Conservation (phyloP, 2,329 filamentous ascomycete genomes). For the Parastagonospora nodorum region DNA sequence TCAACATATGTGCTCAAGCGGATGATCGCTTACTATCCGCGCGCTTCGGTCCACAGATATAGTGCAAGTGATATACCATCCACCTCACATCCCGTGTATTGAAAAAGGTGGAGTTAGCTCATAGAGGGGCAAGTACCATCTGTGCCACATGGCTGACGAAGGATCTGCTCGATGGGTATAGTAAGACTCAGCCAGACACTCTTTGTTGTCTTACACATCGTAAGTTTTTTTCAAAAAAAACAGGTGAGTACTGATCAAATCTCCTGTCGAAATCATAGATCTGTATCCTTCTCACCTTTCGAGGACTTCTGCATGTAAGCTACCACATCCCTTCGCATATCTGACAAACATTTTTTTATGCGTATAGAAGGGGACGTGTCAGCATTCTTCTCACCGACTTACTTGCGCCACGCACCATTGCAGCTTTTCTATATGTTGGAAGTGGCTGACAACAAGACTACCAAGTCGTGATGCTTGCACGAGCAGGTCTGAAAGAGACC, state of each 20-base stretch:
- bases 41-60: conserved; percentile 1
- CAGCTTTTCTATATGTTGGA: not conserved
- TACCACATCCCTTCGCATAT: not conserved
- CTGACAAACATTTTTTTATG: not conserved
- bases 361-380: not conserved
- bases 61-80: not conserved
- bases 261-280: too few relatives aligned
- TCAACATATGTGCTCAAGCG: not conserved
- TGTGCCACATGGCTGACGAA: conserved; percentile 1
- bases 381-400: not conserved
- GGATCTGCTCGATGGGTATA: not conserved
- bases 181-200: not conserved
- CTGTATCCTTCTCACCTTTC: too few relatives aligned
- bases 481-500: not conserved
- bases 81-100: not conserved
- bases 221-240: not conserved
- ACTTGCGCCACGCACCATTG: not conserved
- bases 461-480: not conserved
- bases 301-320: too few relatives aligned
- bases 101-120: not conserved
- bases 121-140: not conserved
- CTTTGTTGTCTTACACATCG: conserved; percentile 1
- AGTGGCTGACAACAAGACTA: not conserved
- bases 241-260: not conserved
- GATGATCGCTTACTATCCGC: not conserved